Base-by-base conservation (phyloP, 495 filamentous ascomycete genomes). In the Stereocaulon alpinum region DNA sequence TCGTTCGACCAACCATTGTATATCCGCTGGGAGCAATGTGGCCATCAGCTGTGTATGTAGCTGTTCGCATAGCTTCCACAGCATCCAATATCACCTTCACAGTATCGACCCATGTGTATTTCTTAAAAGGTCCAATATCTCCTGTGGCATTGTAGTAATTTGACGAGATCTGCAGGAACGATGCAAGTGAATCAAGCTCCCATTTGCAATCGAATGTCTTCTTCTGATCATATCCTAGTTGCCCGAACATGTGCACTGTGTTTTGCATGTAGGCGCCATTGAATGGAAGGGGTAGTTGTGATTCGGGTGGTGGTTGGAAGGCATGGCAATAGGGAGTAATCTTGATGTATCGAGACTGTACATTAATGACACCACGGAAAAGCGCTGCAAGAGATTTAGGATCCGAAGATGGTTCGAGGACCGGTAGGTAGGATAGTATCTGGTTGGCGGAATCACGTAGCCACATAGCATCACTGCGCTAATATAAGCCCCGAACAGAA, bases 361-460 rank as follows among this genome's bases (percentile, higher is more conserved):
- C 75, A 62, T 86, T 86, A 61, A 86, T 86, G 7, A 80, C 78
- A 22, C 84, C 84, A 4, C 82, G 74, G 68, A 77, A 84, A 5
- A 87, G 72, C 40, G 74, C 73, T 11, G 83, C 82, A 24, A 88
- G 64, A 2, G 75, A 78, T 56, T 82, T 69, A 14, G 70, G 64
- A 6, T 74, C 70, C n/a, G 66, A 61, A 11, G 73, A 80, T 12
- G 79, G 70, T 58, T 80, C 76, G 22, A 86, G 66, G 6, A 86
- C 66, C 0, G 80, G 71, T 34, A 81, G 74, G 67, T 87, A 88
- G 34, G 77, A 79, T 58, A 83, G 78, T 64, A 88, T 70, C 66
- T 87, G 84, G 66, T 86, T 86, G 34, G 83, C 78, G 29, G 77
- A 82, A 65, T 86, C 85, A 30, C 84, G 76, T 48, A 88, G 72